These are phyloP conservation scores for Pseudisothecium myosuroides DNA, from an alignment of 225 moss, liverwort and hornwort species.

Conservation along the genomic window DNA sequence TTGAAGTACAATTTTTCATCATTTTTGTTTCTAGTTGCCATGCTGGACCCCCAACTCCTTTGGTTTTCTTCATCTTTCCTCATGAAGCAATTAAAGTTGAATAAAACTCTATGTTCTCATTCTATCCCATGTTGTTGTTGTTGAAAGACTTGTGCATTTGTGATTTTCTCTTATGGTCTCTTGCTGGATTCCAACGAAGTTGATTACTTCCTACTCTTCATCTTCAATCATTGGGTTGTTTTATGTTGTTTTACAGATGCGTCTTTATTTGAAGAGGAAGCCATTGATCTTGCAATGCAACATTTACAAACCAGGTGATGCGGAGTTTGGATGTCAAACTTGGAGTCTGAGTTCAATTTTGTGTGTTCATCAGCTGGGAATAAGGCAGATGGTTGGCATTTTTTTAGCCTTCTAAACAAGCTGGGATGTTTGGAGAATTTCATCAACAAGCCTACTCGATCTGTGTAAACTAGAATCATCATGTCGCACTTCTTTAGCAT, in stretches of 20 bases:
- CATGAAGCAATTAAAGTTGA: background rate
- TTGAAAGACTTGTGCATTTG: background rate
- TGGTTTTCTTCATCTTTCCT: background rate
- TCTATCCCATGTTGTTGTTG: background rate
- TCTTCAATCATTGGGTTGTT: background rate
- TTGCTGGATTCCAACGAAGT: background rate
- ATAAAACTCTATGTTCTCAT: too few relatives aligned
- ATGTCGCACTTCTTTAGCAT: background rate
- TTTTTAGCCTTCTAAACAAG: background rate
- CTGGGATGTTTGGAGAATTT: background rate
- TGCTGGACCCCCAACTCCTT: too few relatives aligned
- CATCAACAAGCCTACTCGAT: background rate
- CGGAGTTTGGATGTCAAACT: fast-evolving
- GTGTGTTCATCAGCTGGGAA: background rate
- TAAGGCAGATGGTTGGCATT: background rate
- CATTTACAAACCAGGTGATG: background rate
- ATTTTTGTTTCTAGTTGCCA: background rate
- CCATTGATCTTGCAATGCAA: background rate
- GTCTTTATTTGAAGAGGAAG: background rate
- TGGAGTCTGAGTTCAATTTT: background rate
- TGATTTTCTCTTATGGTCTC: background rate
- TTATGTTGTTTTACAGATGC: background rate
- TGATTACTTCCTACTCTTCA: background rate
- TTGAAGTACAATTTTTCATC: background rate
- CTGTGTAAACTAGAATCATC: background rate